Base-by-base conservation (phyloP, 495 filamentous ascomycete genomes). In the Xylaria venustula region DNA sequence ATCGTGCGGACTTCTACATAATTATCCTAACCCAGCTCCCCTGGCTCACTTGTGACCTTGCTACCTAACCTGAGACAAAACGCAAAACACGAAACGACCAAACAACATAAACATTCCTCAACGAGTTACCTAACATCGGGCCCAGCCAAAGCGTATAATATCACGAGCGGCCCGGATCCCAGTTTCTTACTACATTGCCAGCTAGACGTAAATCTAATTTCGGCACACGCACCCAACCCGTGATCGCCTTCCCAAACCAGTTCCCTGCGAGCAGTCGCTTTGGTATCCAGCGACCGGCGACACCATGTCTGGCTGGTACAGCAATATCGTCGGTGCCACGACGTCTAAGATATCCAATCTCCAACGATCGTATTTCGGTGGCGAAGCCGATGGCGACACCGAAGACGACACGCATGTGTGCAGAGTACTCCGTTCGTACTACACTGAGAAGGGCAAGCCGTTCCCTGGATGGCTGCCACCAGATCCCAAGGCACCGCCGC, bases 351-450 rank as follows among this genome's bases (percentile, higher is more conserved):
- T 95, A 73, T 88, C 83, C 72, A 88, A 88, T 64, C 83, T 97
- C 63, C 90, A 91, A 60, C 86, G 88, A 36, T 87, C 86, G 30
- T 87, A 94, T 72, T 87, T 92, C 56, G 76, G 82, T 57, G 82
- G 86, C 67, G 93, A 95, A 72, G 82, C 87, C 58, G 93, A 96
- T 77, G 90, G 90, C 62, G 93, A 97, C 68, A 94, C 91, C 58
- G 92, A 95, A 77, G 92, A 97, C 76, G 89, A 94, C 78, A 93
- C 92, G 1, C 92, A 97, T 77, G 87, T 98, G 70, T 93, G 90
- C 76, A 89, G 93, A 70, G 93, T 96, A 14, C 86, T 98, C n/a
- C 89, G 94, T 53, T 89, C 86, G 58, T 96, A 98, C 81, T 98
- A 98, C 79, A 85, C 77, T 36, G 94, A 98, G 70, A 95, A 95